Percentiles rank a stretch among this genome's conserved stretches.
Evolutionary conservation across 305 asterid genomes (phyloP).

Genomic region (Fraxinus platypoda): DNA sequence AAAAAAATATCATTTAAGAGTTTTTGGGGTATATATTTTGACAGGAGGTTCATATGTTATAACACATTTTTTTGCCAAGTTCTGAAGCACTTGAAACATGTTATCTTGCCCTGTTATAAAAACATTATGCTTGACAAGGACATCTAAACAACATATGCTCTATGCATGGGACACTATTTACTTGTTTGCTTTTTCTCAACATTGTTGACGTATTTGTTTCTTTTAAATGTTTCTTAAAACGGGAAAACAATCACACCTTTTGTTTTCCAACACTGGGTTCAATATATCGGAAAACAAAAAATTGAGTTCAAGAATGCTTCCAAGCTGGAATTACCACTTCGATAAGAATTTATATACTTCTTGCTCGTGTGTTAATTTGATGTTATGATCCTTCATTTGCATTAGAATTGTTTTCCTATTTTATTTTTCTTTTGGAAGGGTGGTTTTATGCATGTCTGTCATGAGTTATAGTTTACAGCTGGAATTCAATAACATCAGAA

Average conservation of each 20-base stretch:
- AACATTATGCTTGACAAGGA: not conserved
- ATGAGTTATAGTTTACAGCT: not conserved
- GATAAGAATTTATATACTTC: not conserved
- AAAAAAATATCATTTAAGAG: not conserved
- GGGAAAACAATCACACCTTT: not conserved
- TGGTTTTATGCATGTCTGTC: not conserved
- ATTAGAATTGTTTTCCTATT: not conserved
- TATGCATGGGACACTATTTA: not conserved
- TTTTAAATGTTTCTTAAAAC: not conserved
- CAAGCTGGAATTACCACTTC: not conserved
- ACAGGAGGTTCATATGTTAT: not conserved
- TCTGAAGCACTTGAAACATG: not conserved
- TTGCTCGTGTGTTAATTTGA: not conserved
- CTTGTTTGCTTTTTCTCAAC: not conserved
- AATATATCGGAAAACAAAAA: not conserved
- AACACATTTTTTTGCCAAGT: not conserved
- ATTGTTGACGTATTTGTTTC: not conserved
- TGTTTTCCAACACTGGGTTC: not conserved
- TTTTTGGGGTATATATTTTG: not conserved
- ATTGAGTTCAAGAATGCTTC: not conserved
- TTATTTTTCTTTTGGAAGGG: not conserved
- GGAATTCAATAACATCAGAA: not conserved
- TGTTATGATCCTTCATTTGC: not conserved
- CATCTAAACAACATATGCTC: not conserved
- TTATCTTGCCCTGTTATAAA: not conserved